A percentile compares a stretch with the other conserved stretches of the same genome.
These are phyloP conservation scores for Gentiana straminea DNA, from an alignment of 257 asterid genomes.

Conservation along the genomic window DNA sequence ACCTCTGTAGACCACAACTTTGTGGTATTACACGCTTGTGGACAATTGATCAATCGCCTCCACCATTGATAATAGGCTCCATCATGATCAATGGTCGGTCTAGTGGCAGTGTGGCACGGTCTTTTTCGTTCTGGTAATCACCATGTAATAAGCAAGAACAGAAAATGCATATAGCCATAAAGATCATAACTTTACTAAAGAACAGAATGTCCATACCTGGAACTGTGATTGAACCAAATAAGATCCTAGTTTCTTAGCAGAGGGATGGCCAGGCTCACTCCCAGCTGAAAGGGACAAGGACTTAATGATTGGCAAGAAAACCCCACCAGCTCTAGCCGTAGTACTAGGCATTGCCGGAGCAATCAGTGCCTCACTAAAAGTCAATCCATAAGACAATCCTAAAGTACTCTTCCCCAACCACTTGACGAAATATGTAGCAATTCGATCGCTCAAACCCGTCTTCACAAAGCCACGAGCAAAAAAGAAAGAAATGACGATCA, in stretches of 20 bases:
- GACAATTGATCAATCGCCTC: too few species aligned
- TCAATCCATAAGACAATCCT: slow-evolving; percentile 83
- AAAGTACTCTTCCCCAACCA: slow-evolving; percentile 90
- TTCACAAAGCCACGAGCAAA: slow-evolving; percentile 93
- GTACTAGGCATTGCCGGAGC: slow-evolving; percentile 99
- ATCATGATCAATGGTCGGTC: too few species aligned
- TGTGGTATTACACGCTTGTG: too few species aligned
- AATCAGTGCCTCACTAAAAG: slow-evolving; percentile 82
- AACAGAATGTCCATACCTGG: slow-evolving; percentile 40
- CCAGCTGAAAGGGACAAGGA: slow-evolving; percentile 76
- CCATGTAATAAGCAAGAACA: background rate
- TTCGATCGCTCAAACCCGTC: slow-evolving; percentile 83
- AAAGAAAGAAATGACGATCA: slow-evolving; percentile 83
- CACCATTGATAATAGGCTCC: too few species aligned
- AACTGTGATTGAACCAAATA: slow-evolving; percentile 78
- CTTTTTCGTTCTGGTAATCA: background rate
- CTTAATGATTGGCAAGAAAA: slow-evolving; percentile 81
- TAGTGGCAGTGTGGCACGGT: too few species aligned
- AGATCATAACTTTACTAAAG: slow-evolving; percentile 3
- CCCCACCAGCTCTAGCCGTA: slow-evolving; percentile 97
- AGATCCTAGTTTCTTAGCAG: slow-evolving; percentile 73
- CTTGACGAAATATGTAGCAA: slow-evolving; percentile 79
- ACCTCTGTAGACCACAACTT: too few species aligned
- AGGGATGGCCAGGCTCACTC: slow-evolving; percentile 70
- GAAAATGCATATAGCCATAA: background rate